phyloP scores from a whole-genome alignment of 2,329 filamentous ascomycete species.

The Tympanopsis confertula region DNA sequence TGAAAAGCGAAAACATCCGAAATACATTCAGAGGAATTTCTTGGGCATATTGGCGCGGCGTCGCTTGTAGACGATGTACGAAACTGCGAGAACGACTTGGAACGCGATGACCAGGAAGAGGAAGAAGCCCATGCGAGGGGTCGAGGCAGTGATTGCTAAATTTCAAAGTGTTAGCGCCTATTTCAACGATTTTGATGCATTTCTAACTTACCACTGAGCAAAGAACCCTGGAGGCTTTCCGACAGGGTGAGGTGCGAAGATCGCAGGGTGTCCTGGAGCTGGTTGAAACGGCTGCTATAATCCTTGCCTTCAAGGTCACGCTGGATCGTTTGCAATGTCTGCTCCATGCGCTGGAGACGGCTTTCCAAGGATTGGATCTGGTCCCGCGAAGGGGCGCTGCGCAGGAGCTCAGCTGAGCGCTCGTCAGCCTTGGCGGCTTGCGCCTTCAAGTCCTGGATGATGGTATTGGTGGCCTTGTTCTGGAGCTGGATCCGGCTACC shows the following conservation, averaged over 20 bases:
- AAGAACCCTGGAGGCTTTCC: conserved; percentile 33
- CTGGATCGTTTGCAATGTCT: conserved; percentile 33
- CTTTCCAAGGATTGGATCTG: conserved; percentile 23
- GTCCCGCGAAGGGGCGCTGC: conserved; percentile 20
- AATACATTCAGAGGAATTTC: conserved; percentile 66
- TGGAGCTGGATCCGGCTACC: conserved; percentile 71
- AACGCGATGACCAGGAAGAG: conserved; percentile 64
- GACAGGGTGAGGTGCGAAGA: conserved; percentile 38
- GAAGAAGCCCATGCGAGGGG: conserved; percentile 37
- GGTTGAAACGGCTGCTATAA: conserved; percentile 38
- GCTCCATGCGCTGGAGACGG: conserved; percentile 39
- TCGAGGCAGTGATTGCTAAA: conserved; percentile 30
- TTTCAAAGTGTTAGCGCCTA: conserved; percentile 27
- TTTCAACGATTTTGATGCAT: neutral
- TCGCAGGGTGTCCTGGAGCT: conserved; percentile 38
- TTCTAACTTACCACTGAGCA: conserved; percentile 32
- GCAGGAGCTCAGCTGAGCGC: conserved; percentile 40
- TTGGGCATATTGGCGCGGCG: conserved; percentile 68
- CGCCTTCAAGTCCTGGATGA: conserved; percentile 44
- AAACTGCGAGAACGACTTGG: conserved; percentile 58
- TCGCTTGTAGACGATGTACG: conserved; percentile 71
- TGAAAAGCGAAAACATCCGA: neutral
- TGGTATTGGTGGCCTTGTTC: conserved; percentile 53
- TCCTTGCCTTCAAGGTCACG: conserved; percentile 43
- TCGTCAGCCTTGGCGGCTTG: conserved; percentile 38